Evolutionary conservation across 139 green algal genomes (phyloP).

Genomic region (Asterochloris sp.): DNA sequence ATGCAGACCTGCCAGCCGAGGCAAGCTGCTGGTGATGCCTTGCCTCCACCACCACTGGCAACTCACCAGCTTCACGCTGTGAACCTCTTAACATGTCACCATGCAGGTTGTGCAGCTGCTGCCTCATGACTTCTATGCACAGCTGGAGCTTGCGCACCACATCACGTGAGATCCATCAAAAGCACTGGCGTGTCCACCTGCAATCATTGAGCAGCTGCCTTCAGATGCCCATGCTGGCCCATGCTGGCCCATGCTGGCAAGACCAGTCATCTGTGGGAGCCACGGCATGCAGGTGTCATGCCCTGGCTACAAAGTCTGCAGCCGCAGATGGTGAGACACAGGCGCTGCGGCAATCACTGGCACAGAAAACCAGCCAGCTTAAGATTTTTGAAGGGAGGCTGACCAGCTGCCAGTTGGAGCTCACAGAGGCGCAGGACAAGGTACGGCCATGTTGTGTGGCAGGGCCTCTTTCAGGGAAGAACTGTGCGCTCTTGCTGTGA

Average conservation of each 20-base stretch:
- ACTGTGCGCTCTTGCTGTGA: background rate
- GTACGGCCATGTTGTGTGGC: background rate
- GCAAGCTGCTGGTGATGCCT: no score
- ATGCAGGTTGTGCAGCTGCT: constrained; percentile 7
- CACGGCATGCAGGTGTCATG: background rate
- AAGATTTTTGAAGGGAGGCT: constrained; percentile 43
- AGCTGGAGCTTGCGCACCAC: constrained; percentile 13
- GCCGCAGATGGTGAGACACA: constrained; percentile 43
- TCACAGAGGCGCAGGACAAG: constrained; percentile 43
- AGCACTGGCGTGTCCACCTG: background rate
- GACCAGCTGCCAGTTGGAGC: constrained; percentile 40
- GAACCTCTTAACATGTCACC: no score
- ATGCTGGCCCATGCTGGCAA: background rate
- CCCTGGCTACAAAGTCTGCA: constrained; percentile 26
- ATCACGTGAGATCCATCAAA: constrained; percentile 11
- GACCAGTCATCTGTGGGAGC: background rate
- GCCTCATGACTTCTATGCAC: constrained; percentile 7
- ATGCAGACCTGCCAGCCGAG: no score
- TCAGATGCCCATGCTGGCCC: background rate
- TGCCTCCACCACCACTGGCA: no score
- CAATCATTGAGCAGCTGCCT: no score
- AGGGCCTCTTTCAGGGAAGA: background rate
- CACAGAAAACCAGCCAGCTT: constrained; percentile 38
- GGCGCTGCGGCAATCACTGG: constrained; percentile 40
- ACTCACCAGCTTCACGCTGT: no score